These are phyloP conservation scores for Cladosporium sp. DNA, from an alignment of 2,329 filamentous ascomycete species.

Conservation along the genomic window DNA sequence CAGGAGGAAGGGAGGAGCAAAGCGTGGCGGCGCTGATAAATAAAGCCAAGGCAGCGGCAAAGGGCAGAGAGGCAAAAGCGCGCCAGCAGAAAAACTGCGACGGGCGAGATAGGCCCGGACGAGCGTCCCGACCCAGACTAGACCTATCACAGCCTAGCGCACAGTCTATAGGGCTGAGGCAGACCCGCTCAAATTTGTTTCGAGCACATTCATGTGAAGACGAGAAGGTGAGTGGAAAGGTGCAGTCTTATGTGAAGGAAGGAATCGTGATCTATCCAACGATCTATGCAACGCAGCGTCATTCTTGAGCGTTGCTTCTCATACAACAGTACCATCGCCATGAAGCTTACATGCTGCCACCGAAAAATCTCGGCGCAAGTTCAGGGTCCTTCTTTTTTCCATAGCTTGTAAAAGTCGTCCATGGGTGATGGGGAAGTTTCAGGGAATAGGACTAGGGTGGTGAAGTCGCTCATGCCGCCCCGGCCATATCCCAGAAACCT, in stretches of 20 bases:
- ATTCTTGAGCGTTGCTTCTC: no score
- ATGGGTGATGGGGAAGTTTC: neutral
- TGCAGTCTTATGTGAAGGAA: neutral
- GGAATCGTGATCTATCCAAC: no score
- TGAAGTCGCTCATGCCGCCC: neutral
- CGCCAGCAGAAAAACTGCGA: slow-evolving; percentile 4
- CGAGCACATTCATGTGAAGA: neutral
- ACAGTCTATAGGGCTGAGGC: neutral
- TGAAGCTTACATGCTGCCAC: neutral
- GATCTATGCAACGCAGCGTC: no score
- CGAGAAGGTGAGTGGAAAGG: neutral
- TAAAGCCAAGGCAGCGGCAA: slow-evolving; percentile 8
- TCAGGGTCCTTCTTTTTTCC: neutral
- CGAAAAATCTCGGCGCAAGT: neutral
- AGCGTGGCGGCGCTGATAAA: slow-evolving; percentile 8
- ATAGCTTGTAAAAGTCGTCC: neutral
- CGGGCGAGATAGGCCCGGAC: neutral
- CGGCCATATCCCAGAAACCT: slow-evolving; percentile 70
- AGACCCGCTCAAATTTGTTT: neutral
- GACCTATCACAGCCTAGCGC: neutral
- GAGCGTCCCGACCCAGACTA: neutral
- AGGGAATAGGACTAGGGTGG: neutral
- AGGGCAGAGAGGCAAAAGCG: neutral
- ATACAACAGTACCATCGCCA: no score
- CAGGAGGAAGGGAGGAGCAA: slow-evolving; percentile 3